These are phyloP conservation scores for Testicularia cyperi DNA, from an alignment of 1,284 basidiomycete species.

Conservation along the genomic window DNA sequence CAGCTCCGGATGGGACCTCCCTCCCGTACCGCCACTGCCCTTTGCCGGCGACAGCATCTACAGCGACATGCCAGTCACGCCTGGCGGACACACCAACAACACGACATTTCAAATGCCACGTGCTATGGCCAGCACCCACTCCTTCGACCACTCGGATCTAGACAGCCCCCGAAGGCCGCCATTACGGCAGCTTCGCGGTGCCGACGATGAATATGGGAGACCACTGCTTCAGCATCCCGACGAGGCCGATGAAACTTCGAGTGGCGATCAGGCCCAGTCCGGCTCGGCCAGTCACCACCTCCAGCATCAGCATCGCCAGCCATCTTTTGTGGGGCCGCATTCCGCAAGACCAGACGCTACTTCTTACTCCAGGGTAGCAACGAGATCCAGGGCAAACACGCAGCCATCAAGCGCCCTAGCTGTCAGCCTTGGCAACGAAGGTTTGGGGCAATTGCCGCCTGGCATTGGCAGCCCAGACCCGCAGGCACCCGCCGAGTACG, in stretches of 20 bases:
- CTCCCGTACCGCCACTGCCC: conserved; percentile 42
- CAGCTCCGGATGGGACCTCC: conserved; percentile 7
- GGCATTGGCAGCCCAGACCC: conserved; percentile 42
- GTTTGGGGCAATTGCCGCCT: conserved; percentile 33
- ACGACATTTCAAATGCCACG: conserved; percentile 25
- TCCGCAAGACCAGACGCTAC: too few relatives aligned
- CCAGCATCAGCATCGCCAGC: too few relatives aligned
- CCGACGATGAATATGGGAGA: conserved; percentile 9
- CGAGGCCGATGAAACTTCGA: conserved; percentile 24
- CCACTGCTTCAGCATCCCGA: conserved; percentile 7
- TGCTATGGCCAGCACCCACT: conserved; percentile 31
- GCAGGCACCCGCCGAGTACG: conserved; percentile 45
- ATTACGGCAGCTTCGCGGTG: conserved; percentile 13
- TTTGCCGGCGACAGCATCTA: conserved; percentile 14
- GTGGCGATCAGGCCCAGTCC: conserved; percentile 31
- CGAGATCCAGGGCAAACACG: conserved; percentile 2
- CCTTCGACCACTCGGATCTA: conserved; percentile 21
- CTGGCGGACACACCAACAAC: conserved; percentile 24
- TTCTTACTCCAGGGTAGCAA: too few relatives aligned
- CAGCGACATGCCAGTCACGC: conserved; percentile 29
- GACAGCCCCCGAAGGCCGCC: conserved; percentile 14
- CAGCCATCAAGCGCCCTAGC: conserved; percentile 18
- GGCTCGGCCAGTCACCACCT: too few relatives aligned
- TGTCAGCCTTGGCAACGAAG: conserved; percentile 21
- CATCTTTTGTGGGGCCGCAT: too few relatives aligned